Conservation (phyloP, 2,329 filamentous ascomycete species). For the Diaporthe humulicola region DNA sequence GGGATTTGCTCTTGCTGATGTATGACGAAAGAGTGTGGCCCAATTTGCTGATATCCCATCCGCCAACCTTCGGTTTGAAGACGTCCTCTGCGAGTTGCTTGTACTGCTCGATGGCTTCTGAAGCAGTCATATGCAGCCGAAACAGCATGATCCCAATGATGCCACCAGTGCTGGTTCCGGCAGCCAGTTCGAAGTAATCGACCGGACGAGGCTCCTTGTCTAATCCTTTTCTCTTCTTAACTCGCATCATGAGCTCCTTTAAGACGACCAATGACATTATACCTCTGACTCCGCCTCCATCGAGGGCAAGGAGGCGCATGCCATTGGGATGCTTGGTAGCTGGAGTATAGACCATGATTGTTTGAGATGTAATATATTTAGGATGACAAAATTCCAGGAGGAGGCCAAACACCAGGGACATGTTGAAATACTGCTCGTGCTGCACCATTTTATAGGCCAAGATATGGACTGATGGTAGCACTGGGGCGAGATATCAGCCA, state of each 20-base stretch:
- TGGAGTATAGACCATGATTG: too few species aligned
- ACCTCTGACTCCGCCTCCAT: background rate
- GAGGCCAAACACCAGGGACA: too few species aligned
- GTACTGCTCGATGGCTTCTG: background rate
- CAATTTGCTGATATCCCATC: background rate
- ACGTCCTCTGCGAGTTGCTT: background rate
- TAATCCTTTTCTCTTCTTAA: background rate
- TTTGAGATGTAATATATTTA: too few species aligned
- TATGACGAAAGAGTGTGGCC: background rate
- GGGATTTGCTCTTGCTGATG: background rate
- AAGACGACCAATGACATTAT: background rate
- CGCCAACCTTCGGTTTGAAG: constrained; percentile 2
- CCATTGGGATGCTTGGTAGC: constrained; percentile 3
- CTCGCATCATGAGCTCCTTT: background rate
- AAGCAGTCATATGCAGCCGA: background rate
- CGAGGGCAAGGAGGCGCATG: constrained; percentile 2
- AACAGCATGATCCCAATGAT: constrained; percentile 4
- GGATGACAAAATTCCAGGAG: too few species aligned
- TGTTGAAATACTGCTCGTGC: too few species aligned
- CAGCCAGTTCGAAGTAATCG: constrained; percentile 8
- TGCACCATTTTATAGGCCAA: too few species aligned
- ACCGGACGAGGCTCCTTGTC: background rate
- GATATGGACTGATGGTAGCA: too few species aligned
- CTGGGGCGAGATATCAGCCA: too few species aligned
- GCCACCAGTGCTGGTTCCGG: constrained; percentile 2